Evolutionary conservation across 495 filamentous ascomycete species (phyloP), one percentile per base, ranked within the genome.

Genomic region (Xylaria venustula): DNA sequence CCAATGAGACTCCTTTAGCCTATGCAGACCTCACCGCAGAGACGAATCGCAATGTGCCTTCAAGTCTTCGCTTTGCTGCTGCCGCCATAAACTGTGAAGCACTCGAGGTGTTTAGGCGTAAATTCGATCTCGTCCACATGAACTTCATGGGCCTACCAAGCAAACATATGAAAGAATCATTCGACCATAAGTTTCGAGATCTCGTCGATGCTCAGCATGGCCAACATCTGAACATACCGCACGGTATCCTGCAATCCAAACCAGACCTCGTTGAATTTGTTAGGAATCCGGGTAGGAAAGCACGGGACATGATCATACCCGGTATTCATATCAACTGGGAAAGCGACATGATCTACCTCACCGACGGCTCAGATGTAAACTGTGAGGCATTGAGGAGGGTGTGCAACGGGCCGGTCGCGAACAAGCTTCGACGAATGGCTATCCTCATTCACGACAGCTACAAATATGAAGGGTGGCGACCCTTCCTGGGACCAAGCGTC

Each of bases 341-440:
- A 37, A 42, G 14, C 25, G 57, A 60, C 28, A 2, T 59, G 36
- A 32, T 59, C n/a, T 59, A 59, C 9, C 46, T 59, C 56, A 32
- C 56, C 36, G 56, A 59, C 25, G 56, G 56, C 36, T 45, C 46
- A 30, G 56, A 59, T 23, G 56, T 59, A 23, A 59, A 50, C 36
- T 59, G 56, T 9, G 56, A 59, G 15, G 44, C 40, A 46, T 46
- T 59, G 4, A 50, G 56, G 56, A 50, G 56, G 36, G 36, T 23
- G 32, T 59, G 56, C 7, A 50, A 50, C 25, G 56, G 56, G 4
- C 45, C 56, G 9, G 20, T 51, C 12, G 56, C 56, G 25, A 17
- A 36, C 25, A 59, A 51, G 46, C 56, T 59, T 19, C 56, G 44
- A 23, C 45, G 56, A 1, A 22, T 59, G 25, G 56, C 56, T 20